Evolutionary conservation across 2,329 filamentous ascomycete species (phyloP).

Genomic region (Bipolaris victoriae): DNA sequence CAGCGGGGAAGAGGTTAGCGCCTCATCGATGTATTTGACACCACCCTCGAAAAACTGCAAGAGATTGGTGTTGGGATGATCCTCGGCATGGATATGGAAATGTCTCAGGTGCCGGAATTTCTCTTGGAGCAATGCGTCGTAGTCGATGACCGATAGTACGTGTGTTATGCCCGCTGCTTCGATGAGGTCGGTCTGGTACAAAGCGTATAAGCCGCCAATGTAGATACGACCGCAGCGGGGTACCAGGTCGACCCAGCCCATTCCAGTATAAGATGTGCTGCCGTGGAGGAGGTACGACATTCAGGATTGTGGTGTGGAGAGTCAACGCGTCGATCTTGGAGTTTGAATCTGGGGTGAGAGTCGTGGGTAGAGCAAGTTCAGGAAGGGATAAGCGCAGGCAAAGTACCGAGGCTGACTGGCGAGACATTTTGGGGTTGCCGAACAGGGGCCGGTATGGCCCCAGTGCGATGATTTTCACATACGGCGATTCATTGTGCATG

Average conservation of each 20-base stretch:
- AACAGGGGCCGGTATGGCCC: too few species aligned
- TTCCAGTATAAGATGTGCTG: slow-evolving; percentile 36
- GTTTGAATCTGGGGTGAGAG: neutral
- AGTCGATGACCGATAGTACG: slow-evolving; percentile 43
- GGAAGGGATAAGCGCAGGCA: neutral
- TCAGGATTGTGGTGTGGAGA: neutral
- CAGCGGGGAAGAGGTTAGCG: slow-evolving; percentile 10
- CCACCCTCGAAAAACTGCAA: slow-evolving; percentile 33
- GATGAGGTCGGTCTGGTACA: slow-evolving; percentile 50
- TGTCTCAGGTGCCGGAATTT: slow-evolving; percentile 38
- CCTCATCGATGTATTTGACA: slow-evolving; percentile 33
- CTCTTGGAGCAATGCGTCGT: slow-evolving; percentile 37
- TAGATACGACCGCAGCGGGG: slow-evolving; percentile 45
- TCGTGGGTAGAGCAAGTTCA: neutral
- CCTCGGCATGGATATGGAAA: slow-evolving; percentile 40
- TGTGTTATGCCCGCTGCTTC: slow-evolving; percentile 41
- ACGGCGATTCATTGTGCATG: neutral
- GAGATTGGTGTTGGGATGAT: slow-evolving; percentile 42
- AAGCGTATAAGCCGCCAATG: slow-evolving; percentile 52
- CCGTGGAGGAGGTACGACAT: slow-evolving; percentile 45
- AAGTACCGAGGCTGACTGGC: slow-evolving; percentile 6
- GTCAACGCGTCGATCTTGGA: neutral
- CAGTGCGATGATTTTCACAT: neutral
- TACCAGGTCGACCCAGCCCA: slow-evolving; percentile 50
- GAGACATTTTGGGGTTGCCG: neutral